These are phyloP conservation scores for Talaromyces stipitatus DNA, from an alignment of 495 filamentous ascomycete genomes.

Conservation along the genomic window DNA sequence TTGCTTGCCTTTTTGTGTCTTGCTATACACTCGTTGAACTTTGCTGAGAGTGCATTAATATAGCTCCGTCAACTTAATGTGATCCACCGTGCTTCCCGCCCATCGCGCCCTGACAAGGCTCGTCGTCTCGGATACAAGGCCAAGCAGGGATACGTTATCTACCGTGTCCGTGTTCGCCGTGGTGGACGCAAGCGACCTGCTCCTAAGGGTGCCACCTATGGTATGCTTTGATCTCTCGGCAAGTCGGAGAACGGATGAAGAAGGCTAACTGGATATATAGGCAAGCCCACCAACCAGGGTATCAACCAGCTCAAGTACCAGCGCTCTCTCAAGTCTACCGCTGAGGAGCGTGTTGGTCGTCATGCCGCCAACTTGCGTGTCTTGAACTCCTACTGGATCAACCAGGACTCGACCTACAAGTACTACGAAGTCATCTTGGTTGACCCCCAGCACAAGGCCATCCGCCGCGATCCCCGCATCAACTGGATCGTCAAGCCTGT, in stretches of 20 bases:
- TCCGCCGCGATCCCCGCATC: conserved; percentile 96
- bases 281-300: conserved; percentile 99
- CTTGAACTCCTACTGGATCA: conserved; percentile 99
- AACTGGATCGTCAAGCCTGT: conserved; percentile 99
- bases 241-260: background rate
- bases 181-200: conserved; percentile 95
- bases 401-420: conserved; percentile 99
- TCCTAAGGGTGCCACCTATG: conserved; percentile 97
- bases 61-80: conserved; percentile 98
- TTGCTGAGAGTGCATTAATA: conserved; percentile 99
- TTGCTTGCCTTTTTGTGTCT: conserved; percentile 37
- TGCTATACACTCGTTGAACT: conserved; percentile 99
- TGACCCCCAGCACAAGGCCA: conserved; percentile 99
- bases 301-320: conserved; percentile 99
- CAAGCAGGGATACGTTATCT: conserved; percentile 99
- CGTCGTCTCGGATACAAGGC: conserved; percentile 99
- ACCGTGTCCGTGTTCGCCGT: conserved; percentile 93
- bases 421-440: conserved; percentile 99
- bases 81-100: conserved; percentile 97
- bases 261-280: conserved; percentile 34
- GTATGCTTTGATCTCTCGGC: conserved; percentile 43
- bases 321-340: conserved; percentile 91
- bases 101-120: conserved; percentile 98
- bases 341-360: conserved; percentile 99
- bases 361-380: conserved; percentile 97